These are phyloP conservation scores for Hura crepitans DNA, from an alignment of 441 rosid species.

Conservation along the genomic window DNA sequence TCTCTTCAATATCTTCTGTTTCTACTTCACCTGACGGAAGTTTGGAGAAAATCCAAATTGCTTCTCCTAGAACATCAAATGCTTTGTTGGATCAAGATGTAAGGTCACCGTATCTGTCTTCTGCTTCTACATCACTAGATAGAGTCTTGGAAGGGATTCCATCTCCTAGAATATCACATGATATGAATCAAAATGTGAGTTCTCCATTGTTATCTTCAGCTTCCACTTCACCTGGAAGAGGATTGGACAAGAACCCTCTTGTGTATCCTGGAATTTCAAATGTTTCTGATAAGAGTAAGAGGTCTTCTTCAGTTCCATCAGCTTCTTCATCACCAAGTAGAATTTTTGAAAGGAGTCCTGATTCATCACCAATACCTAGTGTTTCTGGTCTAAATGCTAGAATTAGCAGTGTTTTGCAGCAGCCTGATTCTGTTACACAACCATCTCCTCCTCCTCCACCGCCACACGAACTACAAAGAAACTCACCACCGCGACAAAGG, in stretches of 20 bases:
- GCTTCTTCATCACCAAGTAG: constrained; percentile 51
- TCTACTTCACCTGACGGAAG: constrained; percentile 31
- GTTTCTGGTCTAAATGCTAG: constrained; percentile 33
- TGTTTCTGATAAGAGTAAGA: constrained; percentile 29
- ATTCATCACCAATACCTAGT: constrained; percentile 33
- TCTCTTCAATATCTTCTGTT: constrained; percentile 20
- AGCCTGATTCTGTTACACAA: constrained; percentile 26
- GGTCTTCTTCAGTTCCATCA: constrained; percentile 35
- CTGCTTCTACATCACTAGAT: constrained; percentile 46
- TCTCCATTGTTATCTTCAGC: constrained; percentile 14
- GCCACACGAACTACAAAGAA: constrained; percentile 14
- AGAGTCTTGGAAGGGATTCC: constrained; percentile 39
- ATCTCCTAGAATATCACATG: constrained; percentile 37
- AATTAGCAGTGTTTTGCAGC: constrained; percentile 30
- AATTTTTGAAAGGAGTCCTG: constrained; percentile 38
- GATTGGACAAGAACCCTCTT: constrained; percentile 30
- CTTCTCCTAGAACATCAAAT: constrained; percentile 31
- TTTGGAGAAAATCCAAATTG: constrained; percentile 21
- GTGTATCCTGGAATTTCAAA: constrained; percentile 31
- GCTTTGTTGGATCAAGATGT: constrained; percentile 30
- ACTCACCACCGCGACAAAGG: constrained; percentile 30
- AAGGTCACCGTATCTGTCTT: constrained; percentile 37
- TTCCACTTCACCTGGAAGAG: constrained; percentile 31
- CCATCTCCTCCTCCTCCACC: constrained; percentile 20
- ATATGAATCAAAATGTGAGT: constrained; percentile 26